Conservation (phyloP, 73 alveolate species). For the Effrenium voratum region DNA sequence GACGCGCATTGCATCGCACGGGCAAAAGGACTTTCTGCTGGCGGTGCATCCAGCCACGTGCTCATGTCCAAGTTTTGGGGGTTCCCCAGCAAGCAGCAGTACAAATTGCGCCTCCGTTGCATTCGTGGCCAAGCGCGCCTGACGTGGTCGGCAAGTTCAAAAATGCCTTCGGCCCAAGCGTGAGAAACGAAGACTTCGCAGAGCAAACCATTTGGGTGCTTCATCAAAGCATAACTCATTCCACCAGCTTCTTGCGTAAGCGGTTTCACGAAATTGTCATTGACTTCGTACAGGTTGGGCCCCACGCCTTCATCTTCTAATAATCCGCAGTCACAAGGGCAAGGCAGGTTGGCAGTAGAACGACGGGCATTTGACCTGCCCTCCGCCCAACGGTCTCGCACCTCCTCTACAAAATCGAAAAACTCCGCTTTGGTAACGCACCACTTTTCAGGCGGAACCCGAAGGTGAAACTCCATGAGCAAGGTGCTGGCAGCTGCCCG, state of each 20-base stretch:
- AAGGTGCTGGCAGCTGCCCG: too few relatives aligned
- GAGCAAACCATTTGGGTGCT: not conserved
- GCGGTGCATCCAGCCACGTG: constrained; percentile 48
- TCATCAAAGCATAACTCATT: constrained; percentile 49
- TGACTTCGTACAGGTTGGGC: constrained; percentile 1
- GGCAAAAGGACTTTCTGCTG: constrained; percentile 68
- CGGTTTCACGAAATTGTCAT: constrained; percentile 28
- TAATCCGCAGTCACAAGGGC: not conserved
- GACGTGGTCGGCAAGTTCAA: constrained; percentile 70
- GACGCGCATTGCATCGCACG: constrained; percentile 80
- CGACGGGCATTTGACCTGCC: not conserved
- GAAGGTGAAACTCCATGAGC: constrained; percentile 37
- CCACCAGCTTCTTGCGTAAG: constrained; percentile 24
- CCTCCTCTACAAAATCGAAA: constrained; percentile 13
- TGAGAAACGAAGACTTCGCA: constrained; percentile 2
- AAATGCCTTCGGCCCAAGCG: not conserved
- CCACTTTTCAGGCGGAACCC: constrained; percentile 21
- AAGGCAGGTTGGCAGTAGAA: not conserved
- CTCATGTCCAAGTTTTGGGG: constrained; percentile 71
- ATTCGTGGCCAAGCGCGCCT: constrained; percentile 80
- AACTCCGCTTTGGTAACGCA: constrained; percentile 21
- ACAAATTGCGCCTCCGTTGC: constrained; percentile 45
- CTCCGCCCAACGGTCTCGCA: not conserved
- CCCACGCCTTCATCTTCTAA: not conserved
- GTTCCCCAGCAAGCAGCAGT: constrained; percentile 83